phyloP scores from a whole-genome alignment of 306 rosid genomes.

The Prunus dulcis region DNA sequence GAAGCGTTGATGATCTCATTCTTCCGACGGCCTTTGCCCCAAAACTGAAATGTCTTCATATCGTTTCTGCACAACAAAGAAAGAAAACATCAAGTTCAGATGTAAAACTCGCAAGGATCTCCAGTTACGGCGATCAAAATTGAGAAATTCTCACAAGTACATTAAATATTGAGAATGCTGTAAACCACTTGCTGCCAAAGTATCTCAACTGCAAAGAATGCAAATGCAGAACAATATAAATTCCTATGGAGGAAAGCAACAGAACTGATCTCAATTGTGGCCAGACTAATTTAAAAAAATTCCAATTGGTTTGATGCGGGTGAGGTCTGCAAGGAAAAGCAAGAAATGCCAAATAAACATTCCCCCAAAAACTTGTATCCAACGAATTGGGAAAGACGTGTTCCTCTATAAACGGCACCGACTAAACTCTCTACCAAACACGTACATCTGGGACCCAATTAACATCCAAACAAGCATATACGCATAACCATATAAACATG shows the following conservation, averaged over 20 bases:
- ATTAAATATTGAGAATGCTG: background rate
- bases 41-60: conserved; percentile 55
- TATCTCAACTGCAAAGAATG: background rate
- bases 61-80: conserved; percentile 47
- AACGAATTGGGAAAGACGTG: background rate
- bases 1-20: conserved; percentile 25
- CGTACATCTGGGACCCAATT: background rate
- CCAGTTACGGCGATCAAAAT: background rate
- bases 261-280: background rate
- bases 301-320: background rate
- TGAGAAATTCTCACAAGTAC: background rate
- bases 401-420: background rate
- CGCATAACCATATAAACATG: background rate
- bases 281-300: background rate
- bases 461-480: background rate
- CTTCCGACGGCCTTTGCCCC: conserved; percentile 58
- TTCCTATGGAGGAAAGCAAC: background rate
- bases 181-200: background rate
- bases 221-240: background rate
- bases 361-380: background rate
- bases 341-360: background rate
- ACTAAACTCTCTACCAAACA: background rate
- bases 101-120: background rate
- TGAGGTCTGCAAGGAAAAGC: background rate
- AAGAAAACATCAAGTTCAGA: background rate